Base-by-base conservation (phyloP, 768 basidiomycete genomes). In the Saitozyma sp. region DNA sequence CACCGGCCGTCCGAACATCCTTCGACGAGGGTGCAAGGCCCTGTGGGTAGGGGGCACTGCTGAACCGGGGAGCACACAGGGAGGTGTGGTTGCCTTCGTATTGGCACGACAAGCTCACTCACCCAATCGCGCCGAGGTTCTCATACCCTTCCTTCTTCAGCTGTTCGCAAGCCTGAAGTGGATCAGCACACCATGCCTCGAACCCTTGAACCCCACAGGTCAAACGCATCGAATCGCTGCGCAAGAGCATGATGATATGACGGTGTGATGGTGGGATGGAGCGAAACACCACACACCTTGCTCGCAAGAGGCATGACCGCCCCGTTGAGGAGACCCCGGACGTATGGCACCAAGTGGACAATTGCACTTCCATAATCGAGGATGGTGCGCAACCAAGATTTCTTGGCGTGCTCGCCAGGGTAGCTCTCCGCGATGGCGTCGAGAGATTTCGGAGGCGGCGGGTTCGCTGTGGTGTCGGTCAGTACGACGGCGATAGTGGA, bases 81-180 rank as follows among this genome's bases (percentile, higher is more conserved):
- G 41, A 17, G 50, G 19, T 17, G 17, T 4, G 42, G 46, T 9
- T 9, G 6, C 29, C 13, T 14, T 42, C 17, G 40, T 29, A 9
- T 50, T 38, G n/a, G 49, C 29, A 9, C 9, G 8, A 14, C n/a
- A n/a, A 4, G 42, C 38, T 11, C 19, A 63, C 57, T 29, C 43
- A 73, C 43, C 73, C 73, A 19, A 74, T 64, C 38, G 56, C 68
- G 6, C 61, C 68, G 41, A 74, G 8, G 13, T 49, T 56, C 9
- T 59, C 64, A 54, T 62, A 74, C 9, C 73, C 73, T 45, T 74
- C 70, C 11, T 51, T 40, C 17, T 61, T 57, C 7, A 71, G 50
- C 20, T 71, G 67, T 14, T 63, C 53, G n/a, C 62, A 17, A 1
- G 67, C 67, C 73, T 74, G 40, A 9, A 8, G 8, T 8, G 37